Conservation (phyloP, 768 basidiomycete genomes). For the Naganishia vishniacii region DNA sequence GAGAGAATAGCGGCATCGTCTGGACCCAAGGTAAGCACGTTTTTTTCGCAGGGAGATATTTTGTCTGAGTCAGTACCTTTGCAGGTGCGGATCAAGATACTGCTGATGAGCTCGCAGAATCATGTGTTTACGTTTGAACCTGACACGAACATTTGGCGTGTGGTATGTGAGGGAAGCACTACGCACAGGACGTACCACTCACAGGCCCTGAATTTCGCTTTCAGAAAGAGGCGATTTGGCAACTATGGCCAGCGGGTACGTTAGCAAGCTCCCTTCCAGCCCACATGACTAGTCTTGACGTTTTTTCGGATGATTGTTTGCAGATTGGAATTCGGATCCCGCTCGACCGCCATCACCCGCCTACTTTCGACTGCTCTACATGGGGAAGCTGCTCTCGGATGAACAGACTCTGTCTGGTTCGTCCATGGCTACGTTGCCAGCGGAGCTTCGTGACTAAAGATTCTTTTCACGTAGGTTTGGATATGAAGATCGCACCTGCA, state of each 20-base stretch:
- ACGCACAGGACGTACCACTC: not conserved
- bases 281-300: not conserved
- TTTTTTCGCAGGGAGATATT: no score
- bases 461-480: not conserved
- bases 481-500: constrained; percentile 13
- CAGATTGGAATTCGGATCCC: constrained; percentile 27
- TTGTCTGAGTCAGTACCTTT: not conserved
- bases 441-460: no score
- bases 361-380: constrained; percentile 25
- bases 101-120: constrained; percentile 45
- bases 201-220: not conserved
- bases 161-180: constrained; percentile 1
- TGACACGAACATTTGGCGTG: constrained; percentile 41
- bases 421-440: not conserved
- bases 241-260: constrained; percentile 39
- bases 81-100: constrained; percentile 39
- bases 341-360: constrained; percentile 21
- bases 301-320: not conserved
- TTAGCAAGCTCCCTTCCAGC: not conserved
- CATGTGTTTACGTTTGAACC: constrained; percentile 45
- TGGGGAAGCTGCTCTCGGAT: constrained; percentile 26
- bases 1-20: not conserved
- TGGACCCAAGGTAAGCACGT: constrained; percentile 11
- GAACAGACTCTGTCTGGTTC: constrained; percentile 22
- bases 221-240: constrained; percentile 39